phyloP scores from a whole-genome alignment of 371 early-diverging fungal species.

The Mucor racemosus region DNA sequence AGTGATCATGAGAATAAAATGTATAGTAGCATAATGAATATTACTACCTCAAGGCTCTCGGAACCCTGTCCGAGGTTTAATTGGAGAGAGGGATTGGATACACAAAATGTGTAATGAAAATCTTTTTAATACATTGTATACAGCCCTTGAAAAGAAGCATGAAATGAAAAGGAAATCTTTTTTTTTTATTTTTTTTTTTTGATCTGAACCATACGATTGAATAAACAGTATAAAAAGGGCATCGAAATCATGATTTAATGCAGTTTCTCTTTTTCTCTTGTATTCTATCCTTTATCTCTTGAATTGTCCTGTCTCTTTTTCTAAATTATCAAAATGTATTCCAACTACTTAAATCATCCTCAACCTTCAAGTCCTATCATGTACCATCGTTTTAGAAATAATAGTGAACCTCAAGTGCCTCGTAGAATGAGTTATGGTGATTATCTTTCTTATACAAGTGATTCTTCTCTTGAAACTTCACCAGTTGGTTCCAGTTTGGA shows the following conservation, averaged over 20 bases:
- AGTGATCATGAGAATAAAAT: neutral
- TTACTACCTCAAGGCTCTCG: neutral
- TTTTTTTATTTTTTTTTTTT: neutral
- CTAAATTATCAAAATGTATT: conserved; percentile 2
- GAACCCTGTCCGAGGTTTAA: conserved; percentile 11
- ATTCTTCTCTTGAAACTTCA: conserved; percentile 39
- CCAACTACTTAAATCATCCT: neutral
- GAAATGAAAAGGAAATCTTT: conserved; percentile 15
- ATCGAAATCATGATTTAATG: neutral
- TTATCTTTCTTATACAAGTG: conserved; percentile 39
- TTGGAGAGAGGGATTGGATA: neutral
- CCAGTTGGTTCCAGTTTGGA: conserved; percentile 44
- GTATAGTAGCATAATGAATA: conserved; percentile 3
- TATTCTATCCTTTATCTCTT: neutral
- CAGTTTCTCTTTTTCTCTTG: conserved; percentile 6
- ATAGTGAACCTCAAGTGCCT: neutral
- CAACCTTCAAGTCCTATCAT: neutral
- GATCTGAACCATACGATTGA: neutral
- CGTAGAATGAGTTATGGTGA: conserved; percentile 40
- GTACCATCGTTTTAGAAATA: neutral
- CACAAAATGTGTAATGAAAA: conserved; percentile 8
- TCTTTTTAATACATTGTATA: neutral
- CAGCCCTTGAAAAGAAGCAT: conserved; percentile 10
- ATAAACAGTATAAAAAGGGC: conserved; percentile 7
- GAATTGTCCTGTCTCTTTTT: neutral